Percentiles rank a stretch among this genome's conserved stretches.
phyloP scores from a whole-genome alignment of 176 grass and related monocot species.

The Carex scoparia region DNA sequence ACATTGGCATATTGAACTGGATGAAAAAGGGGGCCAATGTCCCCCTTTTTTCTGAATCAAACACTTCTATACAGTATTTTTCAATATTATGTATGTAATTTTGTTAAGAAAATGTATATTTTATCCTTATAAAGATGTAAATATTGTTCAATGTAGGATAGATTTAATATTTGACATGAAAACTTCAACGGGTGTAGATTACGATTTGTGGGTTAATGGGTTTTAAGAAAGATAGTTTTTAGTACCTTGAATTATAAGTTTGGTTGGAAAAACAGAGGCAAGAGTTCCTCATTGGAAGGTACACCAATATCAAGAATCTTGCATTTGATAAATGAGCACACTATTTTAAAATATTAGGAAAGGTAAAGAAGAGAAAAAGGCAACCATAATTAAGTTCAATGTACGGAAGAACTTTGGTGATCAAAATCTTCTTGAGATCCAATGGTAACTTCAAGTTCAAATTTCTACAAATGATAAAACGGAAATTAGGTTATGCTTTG shows the following conservation, averaged over 20 bases:
- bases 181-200: not conserved
- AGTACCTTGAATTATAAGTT: conserved; percentile 15
- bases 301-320: conserved; percentile 27
- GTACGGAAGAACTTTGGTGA: not conserved
- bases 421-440: not conserved
- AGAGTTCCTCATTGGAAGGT: conserved; percentile 27
- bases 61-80: too few species aligned
- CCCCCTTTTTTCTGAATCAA: too few species aligned
- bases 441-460: conserved; percentile 22
- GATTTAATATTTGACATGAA: not conserved
- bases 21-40: too few species aligned
- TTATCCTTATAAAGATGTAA: too few species aligned
- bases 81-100: too few species aligned
- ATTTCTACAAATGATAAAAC: not conserved
- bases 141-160: too few species aligned
- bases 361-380: conserved; percentile 12
- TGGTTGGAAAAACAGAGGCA: conserved; percentile 21
- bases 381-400: not conserved
- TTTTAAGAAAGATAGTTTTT: not conserved
- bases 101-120: too few species aligned
- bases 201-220: not conserved
- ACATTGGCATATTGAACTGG: too few species aligned
- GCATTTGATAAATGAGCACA: conserved; percentile 16
- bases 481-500: not conserved
- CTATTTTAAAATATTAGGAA: not conserved